Evolutionary conservation across 257 asterid species (phyloP).

Genomic region (Fraxinus quadrangulata): DNA sequence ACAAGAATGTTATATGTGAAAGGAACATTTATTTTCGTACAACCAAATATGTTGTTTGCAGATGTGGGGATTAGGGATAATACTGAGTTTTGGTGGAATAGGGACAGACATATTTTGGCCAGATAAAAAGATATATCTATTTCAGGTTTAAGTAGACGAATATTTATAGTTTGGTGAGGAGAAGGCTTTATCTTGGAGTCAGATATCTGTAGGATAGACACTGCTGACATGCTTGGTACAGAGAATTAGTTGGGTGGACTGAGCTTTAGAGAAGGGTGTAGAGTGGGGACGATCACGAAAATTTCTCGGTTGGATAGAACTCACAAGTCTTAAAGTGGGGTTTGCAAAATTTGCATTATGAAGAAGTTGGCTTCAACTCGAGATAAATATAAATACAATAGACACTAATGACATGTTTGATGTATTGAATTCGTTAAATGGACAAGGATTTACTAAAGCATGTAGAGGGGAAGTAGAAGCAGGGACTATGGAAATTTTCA

Average conservation of each 20-base stretch:
- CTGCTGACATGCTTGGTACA: not conserved
- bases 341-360: no score
- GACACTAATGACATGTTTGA: no score
- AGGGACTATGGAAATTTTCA: no score
- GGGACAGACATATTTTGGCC: not conserved
- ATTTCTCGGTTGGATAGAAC: not conserved
- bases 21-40: not conserved
- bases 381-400: no score
- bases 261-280: no score
- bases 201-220: not conserved
- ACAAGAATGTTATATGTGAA: not conserved
- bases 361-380: no score
- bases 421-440: no score
- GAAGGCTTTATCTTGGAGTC: not conserved
- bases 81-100: not conserved
- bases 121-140: not conserved
- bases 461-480: no score
- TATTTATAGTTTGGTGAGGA: not conserved
- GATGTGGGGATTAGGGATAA: not conserved
- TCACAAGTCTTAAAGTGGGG: no score
- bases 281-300: not conserved
- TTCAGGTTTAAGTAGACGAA: not conserved
- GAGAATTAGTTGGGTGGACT: not conserved
- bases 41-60: not conserved
- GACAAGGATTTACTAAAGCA: no score